These are phyloP conservation scores for Nidularia sp. DNA, from an alignment of 768 basidiomycete genomes.

Conservation along the genomic window DNA sequence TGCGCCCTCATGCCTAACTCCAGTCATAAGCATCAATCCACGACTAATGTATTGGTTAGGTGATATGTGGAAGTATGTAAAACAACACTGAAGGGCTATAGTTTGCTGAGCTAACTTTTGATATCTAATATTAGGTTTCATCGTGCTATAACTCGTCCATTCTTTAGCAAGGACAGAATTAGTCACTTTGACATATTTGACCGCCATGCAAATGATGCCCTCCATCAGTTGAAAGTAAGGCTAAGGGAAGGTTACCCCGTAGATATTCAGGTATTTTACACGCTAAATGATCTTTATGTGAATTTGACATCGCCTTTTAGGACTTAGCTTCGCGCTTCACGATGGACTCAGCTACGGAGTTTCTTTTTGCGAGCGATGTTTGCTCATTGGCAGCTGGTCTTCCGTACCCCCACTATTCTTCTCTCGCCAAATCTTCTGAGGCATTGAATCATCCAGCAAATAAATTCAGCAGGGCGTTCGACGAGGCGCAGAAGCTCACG, in stretches of 20 bases:
- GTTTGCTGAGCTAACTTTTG: not conserved
- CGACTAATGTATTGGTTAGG: slow-evolving; percentile 19
- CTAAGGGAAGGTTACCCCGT: slow-evolving; percentile 42
- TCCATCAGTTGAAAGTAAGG: slow-evolving; percentile 38
- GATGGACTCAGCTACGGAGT: slow-evolving; percentile 55
- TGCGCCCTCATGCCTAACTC: slow-evolving; percentile 8
- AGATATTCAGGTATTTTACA: slow-evolving; percentile 45
- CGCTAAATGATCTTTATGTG: not conserved
- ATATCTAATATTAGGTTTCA: slow-evolving; percentile 38
- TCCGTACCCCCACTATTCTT: slow-evolving; percentile 37
- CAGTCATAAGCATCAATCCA: not conserved
- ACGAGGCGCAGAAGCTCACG: slow-evolving; percentile 38
- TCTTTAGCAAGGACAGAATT: slow-evolving; percentile 52
- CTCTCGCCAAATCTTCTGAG: slow-evolving; percentile 11
- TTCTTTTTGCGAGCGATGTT: slow-evolving; percentile 49
- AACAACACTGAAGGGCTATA: slow-evolving; percentile 1
- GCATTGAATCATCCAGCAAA: slow-evolving; percentile 25
- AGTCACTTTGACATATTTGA: slow-evolving; percentile 54
- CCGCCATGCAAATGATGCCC: slow-evolving; percentile 41
- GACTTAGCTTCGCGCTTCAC: slow-evolving; percentile 56
- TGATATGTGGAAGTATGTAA: slow-evolving; percentile 52
- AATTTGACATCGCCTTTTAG: slow-evolving; percentile 16
- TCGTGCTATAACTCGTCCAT: slow-evolving; percentile 56
- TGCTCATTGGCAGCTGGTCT: slow-evolving; percentile 41
- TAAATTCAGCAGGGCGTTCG: slow-evolving; percentile 45